Evolutionary conservation across 192 early-diverging fungal genomes (phyloP).

Genomic region (Obelidium mucronatum): DNA sequence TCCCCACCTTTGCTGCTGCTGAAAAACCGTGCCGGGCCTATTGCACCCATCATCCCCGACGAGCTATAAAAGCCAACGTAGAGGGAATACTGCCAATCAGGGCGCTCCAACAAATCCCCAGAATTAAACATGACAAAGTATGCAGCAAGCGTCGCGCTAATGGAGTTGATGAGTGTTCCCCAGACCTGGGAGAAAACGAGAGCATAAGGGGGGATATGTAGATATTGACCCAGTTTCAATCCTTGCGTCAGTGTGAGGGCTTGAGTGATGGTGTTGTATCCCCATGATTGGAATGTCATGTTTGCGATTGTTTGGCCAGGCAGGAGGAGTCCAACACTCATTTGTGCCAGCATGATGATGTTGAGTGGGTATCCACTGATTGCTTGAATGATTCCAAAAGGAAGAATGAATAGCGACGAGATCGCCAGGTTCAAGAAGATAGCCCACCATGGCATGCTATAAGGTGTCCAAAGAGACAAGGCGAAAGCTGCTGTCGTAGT

Average conservation of each 20-base stretch:
- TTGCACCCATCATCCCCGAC: conserved; percentile 56
- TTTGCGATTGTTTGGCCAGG: conserved; percentile 71
- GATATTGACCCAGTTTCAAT: conserved; percentile 73
- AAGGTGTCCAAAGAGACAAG: conserved; percentile 36
- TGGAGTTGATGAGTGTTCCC: conserved; percentile 46
- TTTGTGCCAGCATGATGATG: conserved; percentile 67
- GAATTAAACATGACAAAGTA: conserved; percentile 14
- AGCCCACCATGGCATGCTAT: conserved; percentile 39
- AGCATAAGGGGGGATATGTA: conserved; percentile 77
- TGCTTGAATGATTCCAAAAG: conserved; percentile 66
- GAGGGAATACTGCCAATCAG: conserved; percentile 9
- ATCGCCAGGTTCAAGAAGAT: conserved; percentile 46
- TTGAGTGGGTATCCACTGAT: conserved; percentile 42
- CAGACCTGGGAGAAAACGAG: conserved; percentile 79
- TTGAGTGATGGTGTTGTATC: conserved; percentile 68
- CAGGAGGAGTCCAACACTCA: conserved; percentile 63
- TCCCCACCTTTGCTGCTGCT: no score
- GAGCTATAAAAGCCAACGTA: conserved; percentile 33
- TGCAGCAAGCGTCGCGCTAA: conserved; percentile 2
- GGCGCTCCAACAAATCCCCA: conserved; percentile 2
- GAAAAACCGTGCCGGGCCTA: conserved; percentile 70
- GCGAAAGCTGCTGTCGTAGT: background rate
- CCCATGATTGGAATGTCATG: conserved; percentile 78
- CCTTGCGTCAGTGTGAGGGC: conserved; percentile 66
- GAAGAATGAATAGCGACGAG: conserved; percentile 62